phyloP scores from a whole-genome alignment of 768 basidiomycete species.

The Lentinula edodes region DNA sequence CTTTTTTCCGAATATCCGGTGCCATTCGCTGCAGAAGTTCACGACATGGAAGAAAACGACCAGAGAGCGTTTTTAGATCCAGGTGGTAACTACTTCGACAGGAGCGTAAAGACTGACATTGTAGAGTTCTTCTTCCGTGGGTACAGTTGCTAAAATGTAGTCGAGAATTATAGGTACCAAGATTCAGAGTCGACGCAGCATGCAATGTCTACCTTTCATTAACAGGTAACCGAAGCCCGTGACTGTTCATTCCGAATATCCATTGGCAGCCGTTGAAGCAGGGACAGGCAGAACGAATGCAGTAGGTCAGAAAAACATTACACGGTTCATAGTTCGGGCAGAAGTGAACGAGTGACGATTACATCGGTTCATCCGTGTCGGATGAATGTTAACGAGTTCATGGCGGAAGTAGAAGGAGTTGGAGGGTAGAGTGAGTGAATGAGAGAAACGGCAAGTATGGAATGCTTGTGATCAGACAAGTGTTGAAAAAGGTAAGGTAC shows the following conservation, averaged over 20 bases:
- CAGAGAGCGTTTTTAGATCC: neutral
- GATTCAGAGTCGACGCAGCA: neutral
- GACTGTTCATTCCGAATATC: constrained; percentile 27
- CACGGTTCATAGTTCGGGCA: too few relatives aligned
- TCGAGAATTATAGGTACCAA: neutral
- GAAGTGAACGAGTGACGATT: too few relatives aligned
- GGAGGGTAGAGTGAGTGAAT: neutral
- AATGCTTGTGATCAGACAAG: neutral
- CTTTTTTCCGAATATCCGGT: constrained; percentile 58
- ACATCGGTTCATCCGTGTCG: too few relatives aligned
- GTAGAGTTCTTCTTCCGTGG: constrained; percentile 50
- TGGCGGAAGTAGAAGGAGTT: neutral
- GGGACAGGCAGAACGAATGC: neutral
- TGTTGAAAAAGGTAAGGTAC: neutral
- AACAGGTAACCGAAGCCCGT: constrained; percentile 50
- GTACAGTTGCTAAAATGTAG: constrained; percentile 35
- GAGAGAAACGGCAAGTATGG: neutral
- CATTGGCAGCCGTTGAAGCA: neutral
- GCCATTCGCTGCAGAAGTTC: constrained; percentile 43
- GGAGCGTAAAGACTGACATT: constrained; percentile 29
- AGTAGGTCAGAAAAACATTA: neutral
- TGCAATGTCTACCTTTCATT: constrained; percentile 46
- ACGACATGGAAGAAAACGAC: neutral
- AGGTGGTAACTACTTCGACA: neutral
- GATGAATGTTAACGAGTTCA: too few relatives aligned